These are phyloP conservation scores for Alternaria viburni DNA, from an alignment of 2,329 filamentous ascomycete species.

Conservation along the genomic window DNA sequence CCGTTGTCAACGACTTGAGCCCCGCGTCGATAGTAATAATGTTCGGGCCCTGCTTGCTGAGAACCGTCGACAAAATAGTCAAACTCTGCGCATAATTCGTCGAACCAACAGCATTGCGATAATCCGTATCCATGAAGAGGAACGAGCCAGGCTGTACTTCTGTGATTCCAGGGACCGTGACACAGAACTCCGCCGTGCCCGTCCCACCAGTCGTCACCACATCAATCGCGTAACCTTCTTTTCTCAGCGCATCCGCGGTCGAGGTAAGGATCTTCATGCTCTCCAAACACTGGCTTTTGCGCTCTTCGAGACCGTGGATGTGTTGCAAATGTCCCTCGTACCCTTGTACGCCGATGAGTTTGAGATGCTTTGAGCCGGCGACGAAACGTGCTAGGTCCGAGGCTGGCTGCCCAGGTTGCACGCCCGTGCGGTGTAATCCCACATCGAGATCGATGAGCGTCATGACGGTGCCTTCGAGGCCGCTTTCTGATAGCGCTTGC, in stretches of 20 bases:
- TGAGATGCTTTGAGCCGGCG: slow-evolving; percentile 46
- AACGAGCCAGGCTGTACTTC: slow-evolving; percentile 63
- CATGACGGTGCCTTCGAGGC: slow-evolving; percentile 48
- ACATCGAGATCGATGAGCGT: slow-evolving; percentile 60
- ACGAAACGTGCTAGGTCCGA: slow-evolving; percentile 51
- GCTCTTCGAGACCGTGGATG: slow-evolving; percentile 53
- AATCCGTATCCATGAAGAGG: slow-evolving; percentile 65
- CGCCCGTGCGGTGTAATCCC: slow-evolving; percentile 58
- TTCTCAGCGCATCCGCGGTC: slow-evolving; percentile 53
- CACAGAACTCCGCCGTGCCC: slow-evolving; percentile 62
- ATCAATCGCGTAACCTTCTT: slow-evolving; percentile 53
- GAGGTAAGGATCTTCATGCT: slow-evolving; percentile 55
- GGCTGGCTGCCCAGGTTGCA: slow-evolving; percentile 52
- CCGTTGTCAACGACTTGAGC: slow-evolving; percentile 59
- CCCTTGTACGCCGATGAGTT: slow-evolving; percentile 58
- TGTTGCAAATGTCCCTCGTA: slow-evolving; percentile 63
- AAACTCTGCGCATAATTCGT: slow-evolving; percentile 57
- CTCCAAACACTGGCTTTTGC: slow-evolving; percentile 53
- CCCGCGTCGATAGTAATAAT: slow-evolving; percentile 58
- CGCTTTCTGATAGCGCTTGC: slow-evolving; percentile 47
- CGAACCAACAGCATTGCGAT: slow-evolving; percentile 59
- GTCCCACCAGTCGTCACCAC: slow-evolving; percentile 62
- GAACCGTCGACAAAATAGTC: slow-evolving; percentile 57
- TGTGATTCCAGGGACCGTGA: slow-evolving; percentile 57
- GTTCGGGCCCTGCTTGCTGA: slow-evolving; percentile 55